These are phyloP conservation scores for Haematococcus lacustris DNA, from an alignment of 139 green algal genomes.

Conservation along the genomic window DNA sequence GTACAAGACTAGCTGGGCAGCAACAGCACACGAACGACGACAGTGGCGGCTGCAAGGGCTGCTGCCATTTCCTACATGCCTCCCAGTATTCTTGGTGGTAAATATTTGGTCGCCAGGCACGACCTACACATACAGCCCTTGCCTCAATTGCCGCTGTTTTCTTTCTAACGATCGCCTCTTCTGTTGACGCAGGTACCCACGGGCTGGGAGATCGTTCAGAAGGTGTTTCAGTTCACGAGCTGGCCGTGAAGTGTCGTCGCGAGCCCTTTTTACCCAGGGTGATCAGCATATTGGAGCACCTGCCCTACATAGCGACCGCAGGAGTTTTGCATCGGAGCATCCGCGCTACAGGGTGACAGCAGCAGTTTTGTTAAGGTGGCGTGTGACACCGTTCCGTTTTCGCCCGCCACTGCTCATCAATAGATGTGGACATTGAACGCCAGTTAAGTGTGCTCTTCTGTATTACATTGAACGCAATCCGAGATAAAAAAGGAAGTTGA, in stretches of 20 bases:
- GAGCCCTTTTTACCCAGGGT: no score
- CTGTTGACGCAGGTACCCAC: constrained; percentile 68
- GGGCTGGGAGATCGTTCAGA: constrained; percentile 90
- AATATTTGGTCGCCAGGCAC: not conserved
- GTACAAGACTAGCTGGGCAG: not conserved
- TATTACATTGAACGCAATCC: no score
- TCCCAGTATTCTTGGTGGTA: not conserved
- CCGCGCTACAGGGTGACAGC: no score
- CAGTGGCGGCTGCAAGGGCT: not conserved
- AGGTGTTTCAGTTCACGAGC: constrained; percentile 40
- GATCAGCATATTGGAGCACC: no score
- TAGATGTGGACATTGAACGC: no score
- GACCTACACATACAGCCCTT: not conserved
- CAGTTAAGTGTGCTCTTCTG: no score
- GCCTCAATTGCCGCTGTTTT: not conserved
- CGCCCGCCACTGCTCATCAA: no score
- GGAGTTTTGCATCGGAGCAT: no score
- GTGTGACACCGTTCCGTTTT: no score
- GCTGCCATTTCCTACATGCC: not conserved
- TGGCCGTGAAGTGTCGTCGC: constrained; percentile 33
- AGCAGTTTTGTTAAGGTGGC: no score
- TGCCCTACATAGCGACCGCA: no score
- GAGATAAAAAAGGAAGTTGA: no score
- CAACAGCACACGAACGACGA: not conserved
- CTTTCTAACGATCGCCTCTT: not conserved